Evolutionary conservation across 257 asterid species (phyloP), one percentile per base, ranked within the genome.

Genomic region (Anisodus tanguticus): DNA sequence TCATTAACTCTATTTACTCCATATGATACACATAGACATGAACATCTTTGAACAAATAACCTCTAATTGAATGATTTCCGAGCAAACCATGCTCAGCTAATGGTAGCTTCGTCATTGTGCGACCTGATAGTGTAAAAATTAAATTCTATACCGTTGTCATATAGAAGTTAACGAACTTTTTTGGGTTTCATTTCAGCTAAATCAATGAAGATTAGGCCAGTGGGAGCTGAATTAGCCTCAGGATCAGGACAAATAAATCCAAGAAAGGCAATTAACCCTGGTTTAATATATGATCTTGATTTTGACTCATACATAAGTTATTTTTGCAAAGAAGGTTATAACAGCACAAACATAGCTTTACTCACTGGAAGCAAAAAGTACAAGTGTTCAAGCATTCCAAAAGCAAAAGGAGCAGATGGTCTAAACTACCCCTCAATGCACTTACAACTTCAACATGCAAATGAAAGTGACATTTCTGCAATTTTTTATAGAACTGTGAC

Each of bases 161-260:
- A 51, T 22, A 22, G 3, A 74, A 49, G 62, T 12, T 76, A 51
- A 22, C 8, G 5, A 22, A 49, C 6, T 4, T 16, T 8, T 15
- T 6, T 11, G 17, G 17, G 10, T 54, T 55, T 16, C 22, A 60
- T 13, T 86, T 85, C 92, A 91, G 98, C 98, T 19, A 92, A 59
- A 60, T 22, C 81, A 6, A 84, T 93, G 91, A 90, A 87, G 89
- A 83, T 70, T 35, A 84, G 83, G 64, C 89, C 91, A 4, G 49
- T 3, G 13, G 95, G 87, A 6, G 94, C 86, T 5, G 91, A 87
- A 76, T 72, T 93, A 19, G 91, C 94, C 55, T 85, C 92, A 0
- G 97, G 98, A 6, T 88, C 98, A 39, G 98, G 98, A 7, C 85
- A 84, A 31, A 85, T 94, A 13, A 83, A 90, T 86, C 98, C 97